phyloP scores from a whole-genome alignment of 2,329 filamentous ascomycete genomes.

The Aspergillus alliaceus region DNA sequence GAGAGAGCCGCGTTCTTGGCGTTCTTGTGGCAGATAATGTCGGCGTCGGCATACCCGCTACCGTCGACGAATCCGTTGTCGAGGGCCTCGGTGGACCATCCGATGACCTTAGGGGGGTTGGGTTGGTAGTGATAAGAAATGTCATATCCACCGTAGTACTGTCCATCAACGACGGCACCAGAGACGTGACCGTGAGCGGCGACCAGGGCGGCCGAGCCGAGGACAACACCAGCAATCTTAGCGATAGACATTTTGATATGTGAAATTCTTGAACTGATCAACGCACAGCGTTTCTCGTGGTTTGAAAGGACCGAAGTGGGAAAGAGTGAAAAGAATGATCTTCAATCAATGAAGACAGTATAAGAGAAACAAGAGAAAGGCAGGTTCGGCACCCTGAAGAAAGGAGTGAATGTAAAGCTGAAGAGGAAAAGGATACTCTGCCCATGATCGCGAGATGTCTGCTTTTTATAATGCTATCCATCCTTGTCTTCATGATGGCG shows the following conservation, averaged over 20 bases:
- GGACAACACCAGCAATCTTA: slow-evolving; percentile 33
- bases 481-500: background rate
- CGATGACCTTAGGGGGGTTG: slow-evolving; percentile 48
- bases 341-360: slow-evolving; percentile 36
- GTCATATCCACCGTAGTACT: slow-evolving; percentile 44
- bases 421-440: slow-evolving; percentile 17
- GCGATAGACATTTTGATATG: slow-evolving; percentile 32
- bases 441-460: background rate
- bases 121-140: slow-evolving; percentile 34
- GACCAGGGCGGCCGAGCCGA: slow-evolving; percentile 37
- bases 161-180: slow-evolving; percentile 36
- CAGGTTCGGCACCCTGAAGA: slow-evolving; percentile 28
- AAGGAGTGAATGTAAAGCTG: slow-evolving; percentile 32
- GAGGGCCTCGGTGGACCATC: slow-evolving; percentile 54
- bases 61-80: slow-evolving; percentile 57
- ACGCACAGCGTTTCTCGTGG: slow-evolving; percentile 32
- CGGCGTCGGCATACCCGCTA: slow-evolving; percentile 45
- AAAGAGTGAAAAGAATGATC: slow-evolving; percentile 33
- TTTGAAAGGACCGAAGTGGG: slow-evolving; percentile 19
- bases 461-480: slow-evolving; percentile 14
- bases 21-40: slow-evolving; percentile 64
- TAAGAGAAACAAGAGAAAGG: slow-evolving; percentile 27
- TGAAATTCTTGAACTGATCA: slow-evolving; percentile 12
- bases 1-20: slow-evolving; percentile 53
- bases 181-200: slow-evolving; percentile 41